phyloP scores from a whole-genome alignment of 495 filamentous ascomycete genomes.

The Trypethelium eluteriae region DNA sequence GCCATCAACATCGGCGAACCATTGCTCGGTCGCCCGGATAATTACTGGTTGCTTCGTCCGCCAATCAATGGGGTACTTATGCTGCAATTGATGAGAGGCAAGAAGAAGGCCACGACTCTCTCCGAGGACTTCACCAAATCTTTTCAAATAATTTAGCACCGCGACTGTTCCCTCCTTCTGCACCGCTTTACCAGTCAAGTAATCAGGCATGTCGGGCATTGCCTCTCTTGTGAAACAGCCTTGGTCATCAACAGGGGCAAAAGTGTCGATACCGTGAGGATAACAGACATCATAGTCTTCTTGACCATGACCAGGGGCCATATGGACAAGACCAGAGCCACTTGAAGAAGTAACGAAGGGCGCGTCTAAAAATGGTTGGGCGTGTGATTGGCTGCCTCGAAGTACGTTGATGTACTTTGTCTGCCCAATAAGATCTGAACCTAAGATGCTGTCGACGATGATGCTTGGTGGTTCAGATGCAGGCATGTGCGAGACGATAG shows the following conservation, averaged over 20 bases:
- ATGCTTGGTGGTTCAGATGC: conserved; percentile 28
- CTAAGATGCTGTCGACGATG: conserved; percentile 52
- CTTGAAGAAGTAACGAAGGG: conserved; percentile 81
- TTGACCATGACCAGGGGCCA: conserved; percentile 90
- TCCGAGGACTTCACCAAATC: conserved; percentile 19
- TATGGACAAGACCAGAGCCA: conserved; percentile 86
- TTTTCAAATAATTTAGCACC: conserved; percentile 59
- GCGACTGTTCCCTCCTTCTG: conserved; percentile 55
- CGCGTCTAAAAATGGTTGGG: conserved; percentile 67
- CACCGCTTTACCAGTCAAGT: conserved; percentile 55
- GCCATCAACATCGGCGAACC: conserved; percentile 84
- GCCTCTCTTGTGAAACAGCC: conserved; percentile 72
- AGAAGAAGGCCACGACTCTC: conserved; percentile 44
- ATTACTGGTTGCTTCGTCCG: conserved; percentile 87
- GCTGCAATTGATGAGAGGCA: conserved; percentile 57
- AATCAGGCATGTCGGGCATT: conserved; percentile 54
- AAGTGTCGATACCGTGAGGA: conserved; percentile 53
- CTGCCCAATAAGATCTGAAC: conserved; percentile 53
- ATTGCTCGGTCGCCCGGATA: conserved; percentile 86
- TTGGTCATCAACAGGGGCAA: conserved; percentile 72
- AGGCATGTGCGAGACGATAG: conserved; percentile 33
- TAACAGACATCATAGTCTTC: conserved; percentile 88
- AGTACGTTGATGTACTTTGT: conserved; percentile 60
- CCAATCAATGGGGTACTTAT: conserved; percentile 99
- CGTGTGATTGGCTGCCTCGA: conserved; percentile 42